Conservation (phyloP, 192 early-diverging fungal genomes). For the Coemansia sp. region DNA sequence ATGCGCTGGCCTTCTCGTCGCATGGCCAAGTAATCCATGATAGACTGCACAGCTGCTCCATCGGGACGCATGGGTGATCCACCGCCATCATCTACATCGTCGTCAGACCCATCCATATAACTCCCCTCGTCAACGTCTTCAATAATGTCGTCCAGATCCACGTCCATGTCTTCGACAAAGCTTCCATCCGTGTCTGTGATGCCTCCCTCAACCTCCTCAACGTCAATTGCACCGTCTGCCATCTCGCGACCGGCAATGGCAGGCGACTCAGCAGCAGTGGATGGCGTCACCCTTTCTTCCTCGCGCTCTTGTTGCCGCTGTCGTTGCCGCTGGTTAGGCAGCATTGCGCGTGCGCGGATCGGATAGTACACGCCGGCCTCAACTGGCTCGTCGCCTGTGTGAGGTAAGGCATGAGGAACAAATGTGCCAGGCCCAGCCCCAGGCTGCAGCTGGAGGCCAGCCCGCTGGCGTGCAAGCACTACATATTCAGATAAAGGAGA, state of each 20-base stretch:
- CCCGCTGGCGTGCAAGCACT: constrained; percentile 18
- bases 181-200: constrained; percentile 4
- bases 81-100: constrained; percentile 4
- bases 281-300: not conserved
- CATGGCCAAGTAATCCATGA: constrained; percentile 17
- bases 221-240: constrained; percentile 41
- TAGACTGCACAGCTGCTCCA: constrained; percentile 1
- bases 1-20: constrained; percentile 16
- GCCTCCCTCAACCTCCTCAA: constrained; percentile 37
- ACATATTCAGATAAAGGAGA: not conserved
- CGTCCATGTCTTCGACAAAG: constrained; percentile 10
- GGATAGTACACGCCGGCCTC: constrained; percentile 41
- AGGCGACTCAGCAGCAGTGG: not conserved
- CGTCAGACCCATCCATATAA: not conserved
- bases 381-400: constrained; percentile 44
- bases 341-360: constrained; percentile 40
- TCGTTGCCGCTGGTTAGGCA: constrained; percentile 29
- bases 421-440: constrained; percentile 3
- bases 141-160: not conserved
- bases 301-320: constrained; percentile 21
- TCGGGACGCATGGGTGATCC: constrained; percentile 7
- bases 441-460: constrained; percentile 9
- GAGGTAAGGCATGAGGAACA: constrained; percentile 14
- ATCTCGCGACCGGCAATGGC: constrained; percentile 17
- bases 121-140: constrained; percentile 15